Conservation (phyloP, 345 rosid species). For the Durio zibethinus region DNA sequence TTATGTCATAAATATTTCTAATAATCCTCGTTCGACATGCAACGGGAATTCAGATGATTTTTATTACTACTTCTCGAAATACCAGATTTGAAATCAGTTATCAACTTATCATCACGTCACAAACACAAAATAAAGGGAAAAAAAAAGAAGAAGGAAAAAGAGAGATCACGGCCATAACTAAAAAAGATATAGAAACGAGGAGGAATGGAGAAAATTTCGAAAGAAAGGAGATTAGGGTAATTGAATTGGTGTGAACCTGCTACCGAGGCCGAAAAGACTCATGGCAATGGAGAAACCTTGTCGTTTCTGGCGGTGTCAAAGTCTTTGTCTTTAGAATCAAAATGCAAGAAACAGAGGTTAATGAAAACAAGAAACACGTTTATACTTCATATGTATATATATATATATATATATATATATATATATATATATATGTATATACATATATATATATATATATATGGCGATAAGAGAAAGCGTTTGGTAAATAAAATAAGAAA, state of each 20-base stretch:
- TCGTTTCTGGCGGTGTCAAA: neutral
- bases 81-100: neutral
- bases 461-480: neutral
- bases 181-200: neutral
- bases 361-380: neutral
- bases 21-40: neutral
- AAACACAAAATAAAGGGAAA: neutral
- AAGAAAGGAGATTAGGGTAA: neutral
- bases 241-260: constrained; percentile 27
- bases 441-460: no score
- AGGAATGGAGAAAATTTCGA: neutral
- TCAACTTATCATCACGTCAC: neutral
- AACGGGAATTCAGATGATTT: neutral
- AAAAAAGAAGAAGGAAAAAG: neutral
- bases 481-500: neutral
- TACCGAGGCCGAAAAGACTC: constrained; percentile 61
- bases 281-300: constrained; percentile 16
- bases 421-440: no score
- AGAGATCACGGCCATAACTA: neutral
- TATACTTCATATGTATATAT: neutral
- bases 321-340: neutral
- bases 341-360: neutral
- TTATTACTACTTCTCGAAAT: neutral
- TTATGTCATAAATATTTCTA: neutral
- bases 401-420: no score